Conservation (phyloP, 768 basidiomycete genomes). For the Termitomyces sp. region DNA sequence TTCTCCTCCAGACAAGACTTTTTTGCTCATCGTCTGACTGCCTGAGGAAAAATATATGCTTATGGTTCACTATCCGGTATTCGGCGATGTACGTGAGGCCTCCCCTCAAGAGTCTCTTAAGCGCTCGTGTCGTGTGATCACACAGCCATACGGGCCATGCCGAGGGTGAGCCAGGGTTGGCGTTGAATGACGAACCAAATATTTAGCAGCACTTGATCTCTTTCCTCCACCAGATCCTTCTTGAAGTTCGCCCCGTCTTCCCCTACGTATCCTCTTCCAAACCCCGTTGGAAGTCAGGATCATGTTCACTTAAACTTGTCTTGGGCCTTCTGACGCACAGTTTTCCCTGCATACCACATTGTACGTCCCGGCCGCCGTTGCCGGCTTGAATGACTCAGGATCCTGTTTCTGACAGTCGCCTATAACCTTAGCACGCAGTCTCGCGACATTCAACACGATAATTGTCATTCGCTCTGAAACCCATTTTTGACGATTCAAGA, state of each 20-base stretch:
- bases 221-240: slow-evolving; percentile 1
- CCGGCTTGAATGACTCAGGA: slow-evolving; percentile 4
- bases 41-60: neutral
- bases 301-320: slow-evolving; percentile 16
- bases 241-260: slow-evolving; percentile 3
- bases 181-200: slow-evolving; percentile 7
- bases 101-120: neutral
- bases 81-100: neutral
- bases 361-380: slow-evolving; percentile 1
- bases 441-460: neutral
- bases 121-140: slow-evolving; percentile 7
- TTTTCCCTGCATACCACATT: neutral
- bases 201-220: slow-evolving; percentile 3
- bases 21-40: neutral
- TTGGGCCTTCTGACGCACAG: slow-evolving; percentile 2
- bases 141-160: slow-evolving; percentile 3
- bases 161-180: slow-evolving; percentile 7
- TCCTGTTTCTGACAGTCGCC: neutral
- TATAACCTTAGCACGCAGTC: neutral
- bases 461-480: neutral
- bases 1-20: neutral
- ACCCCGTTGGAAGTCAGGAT: slow-evolving; percentile 2
- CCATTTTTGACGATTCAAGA: neutral
- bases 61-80: neutral
- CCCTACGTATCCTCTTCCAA: neutral